Base-by-base conservation (phyloP, 2,329 filamentous ascomycete genomes). In the Monilinia fructicola region DNA sequence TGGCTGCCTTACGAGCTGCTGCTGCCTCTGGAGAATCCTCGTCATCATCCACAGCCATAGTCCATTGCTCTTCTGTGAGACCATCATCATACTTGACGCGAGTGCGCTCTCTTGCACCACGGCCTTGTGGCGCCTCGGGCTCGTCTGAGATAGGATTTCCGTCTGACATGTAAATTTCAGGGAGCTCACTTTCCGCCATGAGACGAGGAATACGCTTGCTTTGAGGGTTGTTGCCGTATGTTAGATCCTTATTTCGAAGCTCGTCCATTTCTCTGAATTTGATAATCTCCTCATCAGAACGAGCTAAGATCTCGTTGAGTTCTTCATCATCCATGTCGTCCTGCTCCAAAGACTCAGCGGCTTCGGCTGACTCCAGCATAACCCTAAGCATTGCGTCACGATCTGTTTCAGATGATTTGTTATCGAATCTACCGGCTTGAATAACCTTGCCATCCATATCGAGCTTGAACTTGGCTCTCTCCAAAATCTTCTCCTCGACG, bases 361-460 rank as follows among this genome's bases (percentile, higher is more conserved):
- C 83, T 67, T 91, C 90, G 10, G 93, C 87, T 67, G 90, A 90
- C 78, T 99, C 95, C 68, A 99, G 83, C 75, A 99, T 87, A 59
- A 96, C 96, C 74, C 95, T 89, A 73, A 99, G 83, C 87, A 99
- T 94, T 54, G 95, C 94, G 76, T 99, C 95, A 83, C 95, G 92
- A 79, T 99, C 95, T 65, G 96, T 96, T 77, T 97, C 95, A 0
- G 95, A 98, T 1, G 95, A 99, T 77, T 98, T 99, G 82, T 99
- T 98, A 74, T 99, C 95, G 81, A 99, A 99, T 77, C 96, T 96
- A 87, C 95, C 95, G 68, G 95, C 95, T 78, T 99, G 95, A 73
- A 99, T 99, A 76, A 99, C 93, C 79, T 99, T 99, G 81, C 95
- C 94, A 76, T 99, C 95, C 90, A 99, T 97, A 78, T 98, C 94